A percentile compares a stretch with the other conserved stretches of the same genome.
Evolutionary conservation across 306 rosid genomes (phyloP).

Genomic region (Begonia masoniana): DNA sequence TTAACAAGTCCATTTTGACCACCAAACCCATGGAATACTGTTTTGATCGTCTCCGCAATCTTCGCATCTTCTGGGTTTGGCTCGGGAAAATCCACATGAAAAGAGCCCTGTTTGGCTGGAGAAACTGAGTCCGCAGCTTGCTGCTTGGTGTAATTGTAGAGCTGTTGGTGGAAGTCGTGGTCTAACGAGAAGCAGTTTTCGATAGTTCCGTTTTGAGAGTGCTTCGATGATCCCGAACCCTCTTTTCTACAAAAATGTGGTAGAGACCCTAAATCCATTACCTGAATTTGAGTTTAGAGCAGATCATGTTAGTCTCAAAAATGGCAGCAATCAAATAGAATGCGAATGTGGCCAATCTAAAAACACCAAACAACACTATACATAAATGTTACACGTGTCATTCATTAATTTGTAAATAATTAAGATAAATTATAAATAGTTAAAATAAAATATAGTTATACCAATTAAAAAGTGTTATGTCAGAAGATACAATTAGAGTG

Average conservation of each 20-base stretch:
- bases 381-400: too few relatives aligned
- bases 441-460: too few relatives aligned
- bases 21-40: slow-evolving; percentile 54
- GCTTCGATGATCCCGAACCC: slow-evolving; percentile 60
- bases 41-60: slow-evolving; percentile 55
- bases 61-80: slow-evolving; percentile 47
- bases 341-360: background rate
- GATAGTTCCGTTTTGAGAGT: slow-evolving; percentile 15
- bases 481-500: too few relatives aligned
- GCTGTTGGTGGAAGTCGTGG: slow-evolving; percentile 65
- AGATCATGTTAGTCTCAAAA: background rate
- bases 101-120: slow-evolving; percentile 56
- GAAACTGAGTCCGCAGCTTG: slow-evolving; percentile 42
- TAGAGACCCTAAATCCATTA: slow-evolving; percentile 77
- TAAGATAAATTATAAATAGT: too few relatives aligned
- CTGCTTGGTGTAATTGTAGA: slow-evolving; percentile 39
- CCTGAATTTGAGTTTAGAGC: slow-evolving; percentile 26
- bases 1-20: slow-evolving; percentile 36
- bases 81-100: slow-evolving; percentile 73
- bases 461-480: too few relatives aligned
- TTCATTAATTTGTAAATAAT: too few relatives aligned
- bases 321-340: background rate
- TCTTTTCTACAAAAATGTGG: slow-evolving; percentile 81
- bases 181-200: slow-evolving; percentile 67
- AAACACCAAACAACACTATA: background rate